These are phyloP conservation scores for Fusarium beomiforme DNA, from an alignment of 2,329 filamentous ascomycete genomes.

Conservation along the genomic window DNA sequence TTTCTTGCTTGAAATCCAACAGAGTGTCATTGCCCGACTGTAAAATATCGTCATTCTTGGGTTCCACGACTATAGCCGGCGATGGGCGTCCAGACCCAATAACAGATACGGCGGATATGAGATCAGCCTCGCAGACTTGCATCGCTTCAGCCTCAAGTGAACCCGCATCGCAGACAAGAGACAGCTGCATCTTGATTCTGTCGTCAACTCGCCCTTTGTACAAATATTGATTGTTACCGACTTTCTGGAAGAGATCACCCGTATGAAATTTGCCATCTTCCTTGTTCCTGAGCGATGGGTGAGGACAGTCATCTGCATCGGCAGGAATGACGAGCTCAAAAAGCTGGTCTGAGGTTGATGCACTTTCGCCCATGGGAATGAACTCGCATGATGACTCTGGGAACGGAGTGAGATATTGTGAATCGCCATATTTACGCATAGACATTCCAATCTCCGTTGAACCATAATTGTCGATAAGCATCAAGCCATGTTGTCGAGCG, in stretches of 20 bases:
- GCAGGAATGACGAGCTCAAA: not conserved
- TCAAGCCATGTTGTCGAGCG: not conserved
- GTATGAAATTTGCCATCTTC: not conserved
- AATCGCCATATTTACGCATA: not conserved
- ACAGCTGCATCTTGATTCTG: constrained; percentile 10
- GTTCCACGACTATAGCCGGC: not conserved
- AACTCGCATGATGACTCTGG: not conserved
- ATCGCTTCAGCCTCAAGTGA: constrained; percentile 7
- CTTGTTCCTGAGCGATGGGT: not conserved
- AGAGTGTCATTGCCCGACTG: rapidly evolving
- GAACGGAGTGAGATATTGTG: not conserved
- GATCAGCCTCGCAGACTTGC: not conserved
- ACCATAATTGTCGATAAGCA: not conserved
- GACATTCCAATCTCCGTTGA: constrained; percentile 2
- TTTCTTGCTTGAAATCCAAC: not conserved
- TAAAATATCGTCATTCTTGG: not conserved
- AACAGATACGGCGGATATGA: not conserved
- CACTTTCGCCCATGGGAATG: not conserved
- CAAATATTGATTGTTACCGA: not conserved
- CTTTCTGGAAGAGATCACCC: constrained; percentile 1
- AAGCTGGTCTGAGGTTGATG: not conserved
- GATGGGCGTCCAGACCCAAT: constrained; percentile 5
- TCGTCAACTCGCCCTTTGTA: constrained; percentile 12
- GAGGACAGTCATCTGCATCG: constrained; percentile 2
- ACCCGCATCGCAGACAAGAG: not conserved